phyloP scores from a whole-genome alignment of 164 flowering plant genomes.

The Dillenia suffruticosa region DNA sequence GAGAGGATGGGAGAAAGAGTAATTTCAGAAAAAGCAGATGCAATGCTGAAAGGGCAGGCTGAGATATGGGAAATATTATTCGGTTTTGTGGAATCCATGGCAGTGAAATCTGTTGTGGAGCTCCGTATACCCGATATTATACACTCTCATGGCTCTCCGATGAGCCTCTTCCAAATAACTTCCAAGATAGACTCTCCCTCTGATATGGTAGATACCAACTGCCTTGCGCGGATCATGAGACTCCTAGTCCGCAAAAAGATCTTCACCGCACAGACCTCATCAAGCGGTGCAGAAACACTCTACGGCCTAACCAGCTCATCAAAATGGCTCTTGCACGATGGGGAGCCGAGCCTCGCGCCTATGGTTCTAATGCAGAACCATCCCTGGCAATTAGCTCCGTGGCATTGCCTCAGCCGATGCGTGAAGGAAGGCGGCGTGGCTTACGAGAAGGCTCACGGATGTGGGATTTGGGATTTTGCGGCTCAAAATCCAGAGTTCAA shows the following conservation, averaged over 20 bases:
- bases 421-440: slow-evolving; percentile 35
- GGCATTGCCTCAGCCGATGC: slow-evolving; percentile 29
- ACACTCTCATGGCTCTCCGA: slow-evolving; percentile 26
- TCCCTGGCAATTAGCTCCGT: slow-evolving; percentile 17
- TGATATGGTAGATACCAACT: slow-evolving; percentile 12
- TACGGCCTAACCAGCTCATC: slow-evolving; percentile 30
- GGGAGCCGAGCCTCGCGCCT: slow-evolving; percentile 21
- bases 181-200: slow-evolving; percentile 12
- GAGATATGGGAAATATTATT: slow-evolving; percentile 28
- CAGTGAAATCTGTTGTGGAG: slow-evolving; percentile 43
- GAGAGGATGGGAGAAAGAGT: neutral
- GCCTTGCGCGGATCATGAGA: slow-evolving; percentile 44
- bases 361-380: slow-evolving; percentile 23
- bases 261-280: slow-evolving; percentile 17
- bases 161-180: slow-evolving; percentile 30
- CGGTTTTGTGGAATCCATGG: slow-evolving; percentile 38
- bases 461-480: slow-evolving; percentile 30
- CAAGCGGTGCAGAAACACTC: slow-evolving; percentile 18
- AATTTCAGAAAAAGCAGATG: slow-evolving; percentile 7
- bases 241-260: slow-evolving; percentile 31
- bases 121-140: slow-evolving; percentile 44
- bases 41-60: slow-evolving; percentile 29
- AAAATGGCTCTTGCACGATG: slow-evolving; percentile 24
- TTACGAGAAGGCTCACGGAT: slow-evolving; percentile 36
- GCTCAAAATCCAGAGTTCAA: slow-evolving; percentile 25